These are phyloP conservation scores for Ceratocystis papillata DNA, from an alignment of 2,329 filamentous ascomycete species.

Conservation along the genomic window DNA sequence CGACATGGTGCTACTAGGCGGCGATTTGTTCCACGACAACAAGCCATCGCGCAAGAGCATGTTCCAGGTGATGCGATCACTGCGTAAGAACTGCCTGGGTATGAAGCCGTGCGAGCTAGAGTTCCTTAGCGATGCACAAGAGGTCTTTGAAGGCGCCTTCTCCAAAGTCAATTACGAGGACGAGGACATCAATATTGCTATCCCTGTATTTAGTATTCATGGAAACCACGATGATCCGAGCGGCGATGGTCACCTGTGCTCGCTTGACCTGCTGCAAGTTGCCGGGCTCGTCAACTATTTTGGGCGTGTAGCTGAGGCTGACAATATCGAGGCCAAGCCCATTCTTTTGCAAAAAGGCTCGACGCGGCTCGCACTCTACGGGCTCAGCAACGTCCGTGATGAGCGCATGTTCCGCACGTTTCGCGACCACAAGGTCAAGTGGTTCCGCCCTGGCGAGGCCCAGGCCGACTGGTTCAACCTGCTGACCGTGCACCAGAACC, in stretches of 20 bases:
- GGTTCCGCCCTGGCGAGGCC: conserved; percentile 49
- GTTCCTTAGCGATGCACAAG: conserved; percentile 83
- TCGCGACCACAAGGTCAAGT: conserved; percentile 83
- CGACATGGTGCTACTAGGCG: conserved; percentile 92
- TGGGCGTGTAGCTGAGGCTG: conserved; percentile 78
- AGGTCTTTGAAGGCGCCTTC: conserved; percentile 82
- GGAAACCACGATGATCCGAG: conserved; percentile 97
- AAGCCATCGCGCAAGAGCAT: conserved; percentile 91
- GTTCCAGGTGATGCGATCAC: conserved; percentile 92
- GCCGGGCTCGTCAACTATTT: conserved; percentile 94
- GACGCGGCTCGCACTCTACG: conserved; percentile 87
- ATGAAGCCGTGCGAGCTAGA: conserved; percentile 93
- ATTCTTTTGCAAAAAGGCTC: conserved; percentile 84
- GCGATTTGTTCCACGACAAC: conserved; percentile 96
- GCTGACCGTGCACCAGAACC: conserved; percentile 91
- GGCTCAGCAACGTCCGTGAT: conserved; percentile 90
- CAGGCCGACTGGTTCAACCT: conserved; percentile 84
- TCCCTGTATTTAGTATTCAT: conserved; percentile 96
- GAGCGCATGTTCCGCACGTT: conserved; percentile 92
- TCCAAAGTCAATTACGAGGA: conserved; percentile 97
- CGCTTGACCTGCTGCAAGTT: conserved; percentile 80
- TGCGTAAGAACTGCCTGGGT: conserved; percentile 86
- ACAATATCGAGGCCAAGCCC: conserved; percentile 87
- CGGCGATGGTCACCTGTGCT: conserved; percentile 86
- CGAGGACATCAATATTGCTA: conserved; percentile 89